Base-by-base conservation (phyloP, 805 yeast genomes). In the Metschnikowia santaceciliae region DNA sequence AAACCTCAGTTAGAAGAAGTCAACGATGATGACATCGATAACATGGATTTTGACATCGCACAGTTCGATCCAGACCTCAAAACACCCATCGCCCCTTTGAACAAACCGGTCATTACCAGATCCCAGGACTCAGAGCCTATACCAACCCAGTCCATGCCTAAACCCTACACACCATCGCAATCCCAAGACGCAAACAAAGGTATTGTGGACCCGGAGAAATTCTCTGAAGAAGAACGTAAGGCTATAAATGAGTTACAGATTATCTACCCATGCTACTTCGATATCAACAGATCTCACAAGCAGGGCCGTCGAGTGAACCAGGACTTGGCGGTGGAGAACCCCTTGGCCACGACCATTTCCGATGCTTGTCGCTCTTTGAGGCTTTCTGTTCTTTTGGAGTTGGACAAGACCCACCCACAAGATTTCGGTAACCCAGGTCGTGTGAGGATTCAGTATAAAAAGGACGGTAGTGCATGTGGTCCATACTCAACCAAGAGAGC, bases 381-480 rank as follows among this genome's bases (percentile, higher is more conserved):
- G 30, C 53, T 74, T 38, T 75, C 76, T 2, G 71, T 75, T 2
- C 73, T 85, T 40, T 75, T 83, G 51, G 94, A 88, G 68, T 83
- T 92, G 54, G 89, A 86, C 53, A 94, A 90, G 71, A 69, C 86
- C 1, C 99, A 92, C 69, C 98, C 98, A 11, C 96, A 91, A 67
- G 98, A 92, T 69, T 94, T 86, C 79, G 96, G 98, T 57, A 92
- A 92, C 64, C 95, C 97, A 4, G 99, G 99, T n/a, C 79, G 98
- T 61, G 91, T 94, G 34, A 81, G 96, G 58, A 86, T 90, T 20
- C 72, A 82, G 42, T 57, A 89, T 38, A 85, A 82, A 61, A 68
- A 66, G 46, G 58, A 60, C n/a, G 61, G 61, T 11, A 77, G 78
- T 44, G 68, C 76, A 10, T 83, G 81, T 1, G 48, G 58, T n/a